Percentiles rank a stretch among this genome's conserved stretches.
These are phyloP conservation scores for Lycium ferocissimum DNA, from an alignment of 257 asterid genomes.

Conservation along the genomic window DNA sequence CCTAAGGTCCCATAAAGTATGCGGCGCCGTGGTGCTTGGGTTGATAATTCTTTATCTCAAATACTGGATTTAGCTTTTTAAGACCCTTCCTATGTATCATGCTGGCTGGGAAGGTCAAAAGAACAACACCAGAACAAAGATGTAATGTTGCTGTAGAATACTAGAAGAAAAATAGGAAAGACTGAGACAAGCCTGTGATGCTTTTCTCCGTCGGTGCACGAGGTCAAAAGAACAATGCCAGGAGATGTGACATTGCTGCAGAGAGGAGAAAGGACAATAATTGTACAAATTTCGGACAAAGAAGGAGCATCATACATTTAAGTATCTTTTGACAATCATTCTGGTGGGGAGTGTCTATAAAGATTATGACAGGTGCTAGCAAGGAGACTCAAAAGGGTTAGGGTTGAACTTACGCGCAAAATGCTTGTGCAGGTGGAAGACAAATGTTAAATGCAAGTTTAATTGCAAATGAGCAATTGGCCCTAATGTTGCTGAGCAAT, in stretches of 20 bases:
- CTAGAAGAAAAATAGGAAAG: conserved; percentile 5
- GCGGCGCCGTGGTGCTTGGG: not conserved
- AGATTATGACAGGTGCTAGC: conserved; percentile 3
- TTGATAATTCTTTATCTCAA: not conserved
- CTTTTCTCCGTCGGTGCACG: not conserved
- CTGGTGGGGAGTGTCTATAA: not conserved
- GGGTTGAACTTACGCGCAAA: not conserved
- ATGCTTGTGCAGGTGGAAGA: not conserved
- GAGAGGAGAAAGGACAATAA: conserved; percentile 12
- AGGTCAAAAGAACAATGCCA: conserved; percentile 3
- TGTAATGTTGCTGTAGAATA: not conserved
- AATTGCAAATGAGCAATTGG: not conserved
- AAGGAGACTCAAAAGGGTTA: conserved; percentile 3
- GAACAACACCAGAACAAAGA: conserved; percentile 20
- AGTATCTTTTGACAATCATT: not conserved
- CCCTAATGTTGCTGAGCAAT: not conserved
- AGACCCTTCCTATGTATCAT: not conserved
- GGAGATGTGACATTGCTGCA: not conserved
- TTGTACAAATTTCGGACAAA: not conserved
- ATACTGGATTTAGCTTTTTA: conserved; percentile 17
- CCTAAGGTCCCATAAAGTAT: not conserved
- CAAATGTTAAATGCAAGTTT: not conserved
- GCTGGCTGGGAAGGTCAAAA: conserved; percentile 6
- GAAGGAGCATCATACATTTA: not conserved
- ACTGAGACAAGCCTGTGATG: not conserved